Evolutionary conservation across 2,329 filamentous ascomycete species (phyloP).

Genomic region (Xylaria sp.): DNA sequence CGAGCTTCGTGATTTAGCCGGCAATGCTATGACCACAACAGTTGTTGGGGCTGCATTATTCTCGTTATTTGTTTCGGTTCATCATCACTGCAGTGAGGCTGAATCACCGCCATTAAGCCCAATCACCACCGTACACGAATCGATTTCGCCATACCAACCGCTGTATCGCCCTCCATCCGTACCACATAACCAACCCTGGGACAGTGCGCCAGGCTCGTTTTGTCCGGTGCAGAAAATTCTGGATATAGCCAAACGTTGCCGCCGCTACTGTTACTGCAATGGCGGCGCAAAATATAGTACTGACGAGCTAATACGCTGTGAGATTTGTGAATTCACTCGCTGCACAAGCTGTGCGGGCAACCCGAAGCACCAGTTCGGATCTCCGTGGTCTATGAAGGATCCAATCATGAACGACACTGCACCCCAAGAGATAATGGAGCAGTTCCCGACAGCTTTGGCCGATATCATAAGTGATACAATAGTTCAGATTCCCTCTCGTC

Average conservation of each 20-base stretch:
- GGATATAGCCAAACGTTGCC: conserved; percentile 25
- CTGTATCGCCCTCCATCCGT: conserved; percentile 8
- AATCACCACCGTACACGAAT: background rate
- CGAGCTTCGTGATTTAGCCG: conserved; percentile 72
- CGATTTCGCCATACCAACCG: conserved; percentile 6
- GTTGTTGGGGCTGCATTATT: conserved; percentile 70
- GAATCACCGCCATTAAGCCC: background rate
- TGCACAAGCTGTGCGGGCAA: conserved; percentile 49
- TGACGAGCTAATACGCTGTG: conserved; percentile 39
- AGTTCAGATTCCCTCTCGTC: conserved; percentile 5
- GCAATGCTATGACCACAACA: conserved; percentile 80
- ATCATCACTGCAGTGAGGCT: background rate
- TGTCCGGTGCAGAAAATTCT: conserved; percentile 22
- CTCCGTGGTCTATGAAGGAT: conserved; percentile 24
- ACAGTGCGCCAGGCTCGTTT: background rate
- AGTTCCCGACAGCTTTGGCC: conserved; percentile 32
- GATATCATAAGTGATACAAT: conserved; percentile 6
- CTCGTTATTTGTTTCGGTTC: conserved; percentile 56
- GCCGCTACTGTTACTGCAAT: conserved; percentile 46
- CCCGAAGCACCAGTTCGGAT: conserved; percentile 41
- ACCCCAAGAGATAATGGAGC: conserved; percentile 29
- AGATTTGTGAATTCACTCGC: conserved; percentile 43
- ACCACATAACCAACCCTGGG: conserved; percentile 10
- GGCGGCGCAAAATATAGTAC: conserved; percentile 41
- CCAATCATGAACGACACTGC: conserved; percentile 30